phyloP scores from a whole-genome alignment of 2,329 filamentous ascomycete species.

The Leptographium galeiforme region DNA sequence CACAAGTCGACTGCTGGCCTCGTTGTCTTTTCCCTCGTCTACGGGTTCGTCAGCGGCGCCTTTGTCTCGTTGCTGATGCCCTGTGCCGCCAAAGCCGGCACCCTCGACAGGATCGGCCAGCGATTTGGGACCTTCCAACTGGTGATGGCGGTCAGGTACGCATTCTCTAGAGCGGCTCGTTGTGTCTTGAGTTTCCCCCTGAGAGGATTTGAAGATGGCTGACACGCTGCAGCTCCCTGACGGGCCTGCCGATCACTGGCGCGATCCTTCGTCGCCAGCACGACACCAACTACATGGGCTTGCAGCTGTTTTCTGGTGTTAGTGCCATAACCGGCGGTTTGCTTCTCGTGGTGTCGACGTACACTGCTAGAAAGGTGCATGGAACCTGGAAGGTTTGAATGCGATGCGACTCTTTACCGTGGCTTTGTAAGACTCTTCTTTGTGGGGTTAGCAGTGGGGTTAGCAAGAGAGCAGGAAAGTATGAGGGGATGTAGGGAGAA shows the following conservation, averaged over 20 bases:
- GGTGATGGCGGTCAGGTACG: not conserved
- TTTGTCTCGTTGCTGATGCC: not conserved
- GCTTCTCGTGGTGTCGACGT: not conserved
- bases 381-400: too few relatives aligned
- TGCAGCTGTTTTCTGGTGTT: not conserved
- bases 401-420: too few relatives aligned
- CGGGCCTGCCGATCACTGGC: not conserved
- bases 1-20: not conserved
- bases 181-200: not conserved
- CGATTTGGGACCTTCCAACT: not conserved
- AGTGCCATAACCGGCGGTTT: not conserved
- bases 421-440: too few relatives aligned
- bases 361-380: not conserved
- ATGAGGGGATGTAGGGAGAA: too few relatives aligned
- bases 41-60: not conserved
- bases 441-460: too few relatives aligned
- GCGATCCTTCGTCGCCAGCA: not conserved
- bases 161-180: too few relatives aligned
- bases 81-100: not conserved
- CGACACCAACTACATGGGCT: not conserved
- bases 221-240: not conserved
- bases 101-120: not conserved
- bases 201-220: not conserved
- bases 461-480: too few relatives aligned
- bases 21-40: not conserved